A percentile compares a stretch with the other conserved stretches of the same genome.
phyloP scores from a whole-genome alignment of 2,329 filamentous ascomycete genomes.

The Aspergillus ustus region DNA sequence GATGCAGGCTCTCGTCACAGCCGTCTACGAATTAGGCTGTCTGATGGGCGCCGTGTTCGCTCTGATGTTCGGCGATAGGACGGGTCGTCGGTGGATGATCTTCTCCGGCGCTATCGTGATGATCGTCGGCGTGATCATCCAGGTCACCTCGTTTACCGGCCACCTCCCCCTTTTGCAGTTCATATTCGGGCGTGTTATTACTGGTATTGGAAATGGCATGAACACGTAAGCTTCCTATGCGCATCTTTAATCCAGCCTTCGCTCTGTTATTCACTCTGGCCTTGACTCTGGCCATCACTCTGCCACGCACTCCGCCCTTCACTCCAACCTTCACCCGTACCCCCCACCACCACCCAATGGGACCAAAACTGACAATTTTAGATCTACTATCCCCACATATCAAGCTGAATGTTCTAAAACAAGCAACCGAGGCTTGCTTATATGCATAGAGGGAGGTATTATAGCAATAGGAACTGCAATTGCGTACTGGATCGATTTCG shows the following conservation, averaged over 20 bases:
- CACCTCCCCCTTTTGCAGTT: constrained; percentile 53
- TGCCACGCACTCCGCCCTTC: too few relatives aligned
- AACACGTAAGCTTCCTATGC: constrained; percentile 45
- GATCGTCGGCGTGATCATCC: constrained; percentile 47
- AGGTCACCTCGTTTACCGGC: constrained; percentile 36
- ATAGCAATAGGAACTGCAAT: constrained; percentile 58
- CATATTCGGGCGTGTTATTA: constrained; percentile 58
- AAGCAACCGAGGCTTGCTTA: constrained; percentile 63
- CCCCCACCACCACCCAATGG: too few relatives aligned
- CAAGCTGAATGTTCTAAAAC: constrained; percentile 59
- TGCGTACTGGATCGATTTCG: constrained; percentile 59
- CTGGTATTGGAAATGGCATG: constrained; percentile 61
- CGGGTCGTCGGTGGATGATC: constrained; percentile 52
- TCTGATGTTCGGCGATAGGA: constrained; percentile 40
- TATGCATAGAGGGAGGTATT: constrained; percentile 62
- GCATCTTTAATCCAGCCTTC: background rate
- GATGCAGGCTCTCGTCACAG: constrained; percentile 40
- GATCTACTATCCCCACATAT: constrained; percentile 58
- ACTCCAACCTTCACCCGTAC: too few relatives aligned
- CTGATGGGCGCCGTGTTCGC: constrained; percentile 44
- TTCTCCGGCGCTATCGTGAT: constrained; percentile 62
- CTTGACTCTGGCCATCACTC: too few relatives aligned
- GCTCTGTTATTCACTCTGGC: too few relatives aligned
- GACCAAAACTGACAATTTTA: background rate
- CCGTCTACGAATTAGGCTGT: constrained; percentile 42